Evolutionary conservation across 2,329 filamentous ascomycete genomes (phyloP).

Genomic region (Alternaria triticimaculans): DNA sequence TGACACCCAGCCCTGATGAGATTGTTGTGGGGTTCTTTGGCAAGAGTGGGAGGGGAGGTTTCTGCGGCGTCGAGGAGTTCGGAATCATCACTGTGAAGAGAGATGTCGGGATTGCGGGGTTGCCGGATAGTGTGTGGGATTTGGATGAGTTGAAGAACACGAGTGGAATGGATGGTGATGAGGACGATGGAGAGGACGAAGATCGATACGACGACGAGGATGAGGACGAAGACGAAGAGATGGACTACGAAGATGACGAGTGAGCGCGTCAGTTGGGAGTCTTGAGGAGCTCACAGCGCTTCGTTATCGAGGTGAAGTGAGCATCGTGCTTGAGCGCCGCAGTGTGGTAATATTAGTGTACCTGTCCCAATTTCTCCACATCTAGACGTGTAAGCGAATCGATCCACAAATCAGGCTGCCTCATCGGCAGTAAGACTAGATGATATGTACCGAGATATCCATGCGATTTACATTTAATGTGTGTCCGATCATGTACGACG

Average conservation of each 20-base stretch:
- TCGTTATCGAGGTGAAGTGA: conserved; percentile 52
- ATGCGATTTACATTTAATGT: background rate
- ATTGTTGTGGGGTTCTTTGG: conserved; percentile 58
- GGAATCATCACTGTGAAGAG: conserved; percentile 57
- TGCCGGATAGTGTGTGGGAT: conserved; percentile 53
- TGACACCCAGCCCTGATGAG: conserved; percentile 46
- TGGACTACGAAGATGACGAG: conserved; percentile 16
- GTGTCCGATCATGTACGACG: background rate
- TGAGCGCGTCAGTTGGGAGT: conserved; percentile 52
- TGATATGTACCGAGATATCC: background rate
- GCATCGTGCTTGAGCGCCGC: conserved; percentile 55
- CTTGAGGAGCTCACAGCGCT: conserved; percentile 57
- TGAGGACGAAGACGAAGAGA: background rate
- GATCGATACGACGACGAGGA: background rate
- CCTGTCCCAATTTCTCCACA: background rate
- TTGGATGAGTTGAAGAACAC: conserved; percentile 53
- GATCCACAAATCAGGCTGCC: background rate
- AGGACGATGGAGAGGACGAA: background rate
- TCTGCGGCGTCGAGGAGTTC: conserved; percentile 48
- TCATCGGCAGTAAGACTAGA: background rate
- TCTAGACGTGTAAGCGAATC: background rate
- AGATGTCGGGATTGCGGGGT: conserved; percentile 47
- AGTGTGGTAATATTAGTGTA: background rate
- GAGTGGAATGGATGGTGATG: conserved; percentile 10
- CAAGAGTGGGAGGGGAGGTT: conserved; percentile 36